Evolutionary conservation across 2,329 filamentous ascomycete species (phyloP).

Genomic region (Bipolaris zeicola): DNA sequence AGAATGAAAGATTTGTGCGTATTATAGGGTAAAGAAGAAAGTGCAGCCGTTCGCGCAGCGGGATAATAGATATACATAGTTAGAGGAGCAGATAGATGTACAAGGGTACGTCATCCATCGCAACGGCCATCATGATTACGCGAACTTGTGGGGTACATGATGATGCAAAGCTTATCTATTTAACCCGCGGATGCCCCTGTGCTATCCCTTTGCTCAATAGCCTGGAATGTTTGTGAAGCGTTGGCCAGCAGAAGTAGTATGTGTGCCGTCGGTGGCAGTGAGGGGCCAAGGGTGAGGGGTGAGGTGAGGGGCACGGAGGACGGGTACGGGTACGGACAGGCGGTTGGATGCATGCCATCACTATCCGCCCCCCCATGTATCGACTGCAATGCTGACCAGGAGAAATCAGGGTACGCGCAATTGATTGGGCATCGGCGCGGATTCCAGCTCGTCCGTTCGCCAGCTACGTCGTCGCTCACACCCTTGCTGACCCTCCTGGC

Average conservation of each 20-base stretch:
- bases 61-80: constrained; percentile 17
- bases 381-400: background rate
- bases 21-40: constrained; percentile 25
- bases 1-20: constrained; percentile 8
- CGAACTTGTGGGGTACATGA: background rate
- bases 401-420: constrained; percentile 3
- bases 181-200: background rate
- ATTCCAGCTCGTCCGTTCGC: constrained; percentile 10
- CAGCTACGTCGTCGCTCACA: background rate
- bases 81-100: constrained; percentile 17
- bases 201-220: background rate
- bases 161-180: background rate
- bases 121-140: constrained; percentile 4
- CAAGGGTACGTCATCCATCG: constrained; percentile 17
- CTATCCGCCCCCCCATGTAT: background rate
- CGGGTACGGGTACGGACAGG: background rate
- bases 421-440: constrained; percentile 1
- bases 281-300: constrained; percentile 2
- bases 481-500: constrained; percentile 9
- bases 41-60: constrained; percentile 21
- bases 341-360: background rate
- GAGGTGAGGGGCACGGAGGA: background rate
- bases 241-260: background rate
- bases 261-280: background rate
- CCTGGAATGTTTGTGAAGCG: too few relatives aligned